Evolutionary conservation across 2,329 filamentous ascomycete genomes (phyloP), one percentile per base, ranked within the genome.

Genomic region (Botrytis deweyae): DNA sequence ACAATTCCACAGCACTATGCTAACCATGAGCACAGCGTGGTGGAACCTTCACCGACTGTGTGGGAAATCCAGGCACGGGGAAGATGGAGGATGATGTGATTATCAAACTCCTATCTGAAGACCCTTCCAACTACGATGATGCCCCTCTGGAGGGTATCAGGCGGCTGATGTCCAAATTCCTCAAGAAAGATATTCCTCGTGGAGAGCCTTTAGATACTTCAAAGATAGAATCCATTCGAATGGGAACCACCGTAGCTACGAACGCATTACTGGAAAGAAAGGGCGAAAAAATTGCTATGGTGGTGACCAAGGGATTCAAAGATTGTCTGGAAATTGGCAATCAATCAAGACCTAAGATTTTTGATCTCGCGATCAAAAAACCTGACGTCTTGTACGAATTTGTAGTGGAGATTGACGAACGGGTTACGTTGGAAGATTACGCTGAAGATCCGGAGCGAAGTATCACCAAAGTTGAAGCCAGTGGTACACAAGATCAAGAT

Each of bases 181-280:
- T 90, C 3, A 87, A 88, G 72, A 87, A 88, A 74, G 91, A 95
- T 7, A 94, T 97, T 63, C 93, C 93, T 5, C 90, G 94, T 66
- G 94, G 93, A 40, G 86, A 94, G 81, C 85, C 92, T 1, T 85
- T 97, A 14, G 94, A 97, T 82, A 97, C 94, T 1, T 89, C 90
- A 29, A 84, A 90, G 80, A 97, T 98, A 78, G 93, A 96, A 78
- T 94, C 92, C 72, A 97, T 98, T 81, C 91, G 95, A 66, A 98
- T 98, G 95, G 95, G 95, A 63, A 98, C 95, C 1, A 98, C 95
- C 0, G 94, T 98, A 20, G 95, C 95, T 16, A 98, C 95, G 0
- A 98, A 98, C 82, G 95, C 95, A 0, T 84, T 98, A 73, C 86
- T 98, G 3, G 95, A 98, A 83, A 87, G 95, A 74, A 97, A 97